phyloP scores from a whole-genome alignment of 2,329 filamentous ascomycete species.

The Diaporthe capsici region DNA sequence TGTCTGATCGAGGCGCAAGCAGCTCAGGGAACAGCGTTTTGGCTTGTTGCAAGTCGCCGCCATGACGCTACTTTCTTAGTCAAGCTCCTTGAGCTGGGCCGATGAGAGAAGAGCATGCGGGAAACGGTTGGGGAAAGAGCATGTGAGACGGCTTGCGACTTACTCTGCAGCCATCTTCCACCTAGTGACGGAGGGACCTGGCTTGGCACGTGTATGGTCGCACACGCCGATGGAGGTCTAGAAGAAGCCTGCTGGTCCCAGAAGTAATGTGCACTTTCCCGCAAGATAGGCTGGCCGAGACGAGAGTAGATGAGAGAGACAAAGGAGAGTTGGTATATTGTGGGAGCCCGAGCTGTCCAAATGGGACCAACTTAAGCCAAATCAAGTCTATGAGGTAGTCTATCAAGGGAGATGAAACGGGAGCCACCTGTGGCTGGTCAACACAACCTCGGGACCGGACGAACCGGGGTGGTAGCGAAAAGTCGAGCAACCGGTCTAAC shows the following conservation, averaged over 20 bases:
- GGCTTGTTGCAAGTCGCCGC: slow-evolving; percentile 19
- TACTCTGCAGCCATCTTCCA: slow-evolving; percentile 40
- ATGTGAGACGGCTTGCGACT: slow-evolving; percentile 33
- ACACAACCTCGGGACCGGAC: slow-evolving; percentile 24
- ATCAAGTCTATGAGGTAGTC: slow-evolving; percentile 30
- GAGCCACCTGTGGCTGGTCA: slow-evolving; percentile 28
- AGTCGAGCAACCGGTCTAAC: slow-evolving; percentile 36
- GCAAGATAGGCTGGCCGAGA: background rate
- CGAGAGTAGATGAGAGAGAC: background rate
- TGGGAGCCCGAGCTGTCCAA: background rate
- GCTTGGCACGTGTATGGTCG: slow-evolving; percentile 11
- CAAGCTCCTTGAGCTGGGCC: slow-evolving; percentile 31
- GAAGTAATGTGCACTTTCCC: background rate
- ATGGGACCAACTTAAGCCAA: background rate
- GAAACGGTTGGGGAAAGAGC: slow-evolving; percentile 1
- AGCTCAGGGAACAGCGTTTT: slow-evolving; percentile 19
- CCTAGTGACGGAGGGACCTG: background rate
- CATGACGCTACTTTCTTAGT: slow-evolving; percentile 32
- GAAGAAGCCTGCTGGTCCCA: background rate
- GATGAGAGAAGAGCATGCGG: slow-evolving; percentile 19
- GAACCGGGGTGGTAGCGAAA: background rate
- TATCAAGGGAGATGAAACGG: slow-evolving; percentile 27
- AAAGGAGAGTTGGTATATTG: background rate
- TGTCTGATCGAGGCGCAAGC: slow-evolving; percentile 7
- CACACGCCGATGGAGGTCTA: background rate